Conservation (phyloP, 2,329 filamentous ascomycete genomes). For the Colletotrichum lini region DNA sequence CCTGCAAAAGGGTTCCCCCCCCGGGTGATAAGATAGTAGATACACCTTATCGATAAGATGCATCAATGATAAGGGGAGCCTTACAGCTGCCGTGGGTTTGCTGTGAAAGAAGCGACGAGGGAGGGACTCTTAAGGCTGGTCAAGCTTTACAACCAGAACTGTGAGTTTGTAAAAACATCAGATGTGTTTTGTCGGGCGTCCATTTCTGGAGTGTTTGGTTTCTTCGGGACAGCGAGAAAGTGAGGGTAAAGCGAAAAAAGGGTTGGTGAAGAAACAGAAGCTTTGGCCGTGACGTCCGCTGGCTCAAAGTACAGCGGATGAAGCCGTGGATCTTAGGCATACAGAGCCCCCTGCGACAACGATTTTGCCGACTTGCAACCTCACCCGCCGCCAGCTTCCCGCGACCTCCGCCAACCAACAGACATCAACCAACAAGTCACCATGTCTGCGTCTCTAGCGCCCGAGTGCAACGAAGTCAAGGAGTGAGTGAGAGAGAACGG, state of each 20-base stretch:
- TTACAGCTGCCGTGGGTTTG: neutral
- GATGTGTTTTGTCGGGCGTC: no score
- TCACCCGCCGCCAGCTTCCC: slow-evolving; percentile 17
- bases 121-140: neutral
- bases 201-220: neutral
- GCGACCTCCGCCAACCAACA: slow-evolving; percentile 15
- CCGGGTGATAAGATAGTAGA: slow-evolving; percentile 25
- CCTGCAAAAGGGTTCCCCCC: neutral
- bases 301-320: slow-evolving; percentile 31
- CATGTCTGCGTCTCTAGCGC: slow-evolving; percentile 96
- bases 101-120: neutral
- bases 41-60: neutral
- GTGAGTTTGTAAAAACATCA: neutral
- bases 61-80: neutral
- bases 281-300: neutral
- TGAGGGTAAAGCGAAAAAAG: neutral
- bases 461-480: slow-evolving; percentile 95
- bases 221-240: neutral
- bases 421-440: slow-evolving; percentile 1
- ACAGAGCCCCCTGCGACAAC: slow-evolving; percentile 12
- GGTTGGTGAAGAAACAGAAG: neutral
- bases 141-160: neutral
- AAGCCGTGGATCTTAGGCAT: slow-evolving; percentile 29
- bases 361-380: slow-evolving; percentile 32
- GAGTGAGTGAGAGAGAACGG: slow-evolving; percentile 72